These are phyloP conservation scores for Tetracladium setigerum DNA, from an alignment of 495 filamentous ascomycete species.

Conservation along the genomic window DNA sequence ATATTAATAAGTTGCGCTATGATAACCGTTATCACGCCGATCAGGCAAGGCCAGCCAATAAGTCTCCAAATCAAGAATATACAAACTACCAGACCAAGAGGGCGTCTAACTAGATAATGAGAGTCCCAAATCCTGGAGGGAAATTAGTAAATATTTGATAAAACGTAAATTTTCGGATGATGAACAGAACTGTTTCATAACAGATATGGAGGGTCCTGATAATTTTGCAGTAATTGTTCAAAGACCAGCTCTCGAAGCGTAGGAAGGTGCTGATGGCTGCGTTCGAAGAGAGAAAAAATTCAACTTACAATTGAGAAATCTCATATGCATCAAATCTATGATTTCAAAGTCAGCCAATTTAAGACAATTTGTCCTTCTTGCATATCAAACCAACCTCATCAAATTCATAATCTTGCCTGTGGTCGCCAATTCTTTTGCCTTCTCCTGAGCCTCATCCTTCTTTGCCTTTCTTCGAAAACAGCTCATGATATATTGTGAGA, in stretches of 20 bases:
- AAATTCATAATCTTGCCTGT: slow-evolving; percentile 82
- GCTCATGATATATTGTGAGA: slow-evolving; percentile 1
- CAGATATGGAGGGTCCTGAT: too few relatives aligned
- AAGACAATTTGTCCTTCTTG: not conserved
- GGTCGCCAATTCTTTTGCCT: slow-evolving; percentile 50
- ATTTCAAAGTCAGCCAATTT: slow-evolving; percentile 1
- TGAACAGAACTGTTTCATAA: too few relatives aligned
- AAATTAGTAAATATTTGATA: slow-evolving; percentile 11
- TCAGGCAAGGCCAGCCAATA: slow-evolving; percentile 70
- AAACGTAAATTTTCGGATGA: not conserved
- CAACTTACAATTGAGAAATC: slow-evolving; percentile 50
- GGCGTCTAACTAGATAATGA: slow-evolving; percentile 55
- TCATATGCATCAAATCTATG: slow-evolving; percentile 63
- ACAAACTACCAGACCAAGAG: slow-evolving; percentile 60
- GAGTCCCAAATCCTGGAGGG: slow-evolving; percentile 65
- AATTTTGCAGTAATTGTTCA: too few relatives aligned
- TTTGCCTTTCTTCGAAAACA: slow-evolving; percentile 12
- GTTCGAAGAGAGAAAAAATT: too few relatives aligned
- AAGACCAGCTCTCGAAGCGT: too few relatives aligned
- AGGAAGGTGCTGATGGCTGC: too few relatives aligned
- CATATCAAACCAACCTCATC: slow-evolving; percentile 38
- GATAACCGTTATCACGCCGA: slow-evolving; percentile 59
- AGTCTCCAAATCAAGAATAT: slow-evolving; percentile 63
- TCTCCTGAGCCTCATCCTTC: slow-evolving; percentile 22
- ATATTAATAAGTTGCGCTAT: slow-evolving; percentile 57